Percentiles rank a stretch among this genome's conserved stretches.
Evolutionary conservation across 805 yeast genomes (phyloP).

Genomic region (Candida suzukii): DNA sequence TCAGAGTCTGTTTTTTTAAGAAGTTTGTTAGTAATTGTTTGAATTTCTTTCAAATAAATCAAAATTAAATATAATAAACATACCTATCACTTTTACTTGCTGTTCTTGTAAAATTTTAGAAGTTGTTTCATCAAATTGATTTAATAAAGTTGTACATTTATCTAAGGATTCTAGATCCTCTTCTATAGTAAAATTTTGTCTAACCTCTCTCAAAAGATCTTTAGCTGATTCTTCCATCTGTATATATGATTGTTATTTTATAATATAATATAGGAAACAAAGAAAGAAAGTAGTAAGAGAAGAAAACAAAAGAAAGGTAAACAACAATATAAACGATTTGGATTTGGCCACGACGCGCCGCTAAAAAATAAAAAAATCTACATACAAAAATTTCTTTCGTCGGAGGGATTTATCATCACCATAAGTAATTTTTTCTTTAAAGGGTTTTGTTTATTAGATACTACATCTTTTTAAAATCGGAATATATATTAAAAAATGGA

Average conservation of each 20-base stretch:
- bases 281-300: too few species aligned
- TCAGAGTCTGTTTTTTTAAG: not conserved
- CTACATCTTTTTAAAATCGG: too few species aligned
- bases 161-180: slow-evolving; percentile 40
- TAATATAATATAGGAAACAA: not conserved
- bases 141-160: slow-evolving; percentile 11
- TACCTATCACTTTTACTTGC: not conserved
- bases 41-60: too few species aligned
- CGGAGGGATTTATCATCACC: too few species aligned
- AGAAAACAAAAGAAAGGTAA: too few species aligned
- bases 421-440: too few species aligned
- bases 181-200: slow-evolving; percentile 40
- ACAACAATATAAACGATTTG: too few species aligned
- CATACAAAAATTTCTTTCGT: too few species aligned
- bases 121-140: not conserved
- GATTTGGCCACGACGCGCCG: too few species aligned
- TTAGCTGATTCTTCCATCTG: not conserved
- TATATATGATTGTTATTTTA: too few species aligned
- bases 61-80: not conserved
- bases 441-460: too few species aligned
- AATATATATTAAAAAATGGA: slow-evolving; percentile 10
- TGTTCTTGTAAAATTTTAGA: not conserved
- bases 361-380: too few species aligned
- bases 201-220: slow-evolving; percentile 2
- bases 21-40: not conserved